phyloP scores from a whole-genome alignment of 805 yeast species.

The Starmerella apis region DNA sequence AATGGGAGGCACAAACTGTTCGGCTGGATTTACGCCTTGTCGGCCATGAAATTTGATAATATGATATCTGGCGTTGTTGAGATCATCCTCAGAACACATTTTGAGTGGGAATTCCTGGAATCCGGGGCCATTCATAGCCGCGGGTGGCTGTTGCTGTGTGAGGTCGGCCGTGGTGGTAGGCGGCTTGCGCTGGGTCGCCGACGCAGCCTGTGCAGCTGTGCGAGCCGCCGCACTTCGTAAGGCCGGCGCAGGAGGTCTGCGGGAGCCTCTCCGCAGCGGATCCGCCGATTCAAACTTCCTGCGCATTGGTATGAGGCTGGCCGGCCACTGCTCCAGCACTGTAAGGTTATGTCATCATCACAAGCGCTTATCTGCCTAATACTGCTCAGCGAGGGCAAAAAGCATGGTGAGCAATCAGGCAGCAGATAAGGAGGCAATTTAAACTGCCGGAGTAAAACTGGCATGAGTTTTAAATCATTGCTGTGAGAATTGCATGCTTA shows the following conservation, averaged over 20 bases:
- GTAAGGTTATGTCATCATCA: neutral
- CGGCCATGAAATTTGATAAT: slow-evolving; percentile 69
- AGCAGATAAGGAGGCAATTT: too few species aligned
- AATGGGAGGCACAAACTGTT: slow-evolving; percentile 69
- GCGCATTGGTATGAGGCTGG: slow-evolving; percentile 1
- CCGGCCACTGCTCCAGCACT: slow-evolving; percentile 1
- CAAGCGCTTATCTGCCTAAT: neutral
- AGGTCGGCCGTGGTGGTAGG: slow-evolving; percentile 15
- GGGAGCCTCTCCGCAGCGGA: slow-evolving; percentile 23
- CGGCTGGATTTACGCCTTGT: slow-evolving; percentile 57
- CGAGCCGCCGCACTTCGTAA: slow-evolving; percentile 10
- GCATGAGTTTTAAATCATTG: too few species aligned
- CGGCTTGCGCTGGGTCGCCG: neutral
- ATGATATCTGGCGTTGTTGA: slow-evolving; percentile 66
- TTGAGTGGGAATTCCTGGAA: slow-evolving; percentile 47
- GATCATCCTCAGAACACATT: slow-evolving; percentile 61
- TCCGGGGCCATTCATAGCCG: slow-evolving; percentile 8
- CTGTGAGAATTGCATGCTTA: too few species aligned
- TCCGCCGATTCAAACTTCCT: slow-evolving; percentile 25
- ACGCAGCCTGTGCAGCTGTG: slow-evolving; percentile 10
- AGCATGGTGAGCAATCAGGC: too few species aligned
- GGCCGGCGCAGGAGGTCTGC: slow-evolving; percentile 20
- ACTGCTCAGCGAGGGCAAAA: too few species aligned
- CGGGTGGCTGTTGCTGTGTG: slow-evolving; percentile 15
- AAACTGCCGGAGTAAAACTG: too few species aligned